A percentile compares a stretch with the other conserved stretches of the same genome.
Evolutionary conservation across 106 monocot genomes (phyloP).

Genomic region (Dendrobium catenatum): DNA sequence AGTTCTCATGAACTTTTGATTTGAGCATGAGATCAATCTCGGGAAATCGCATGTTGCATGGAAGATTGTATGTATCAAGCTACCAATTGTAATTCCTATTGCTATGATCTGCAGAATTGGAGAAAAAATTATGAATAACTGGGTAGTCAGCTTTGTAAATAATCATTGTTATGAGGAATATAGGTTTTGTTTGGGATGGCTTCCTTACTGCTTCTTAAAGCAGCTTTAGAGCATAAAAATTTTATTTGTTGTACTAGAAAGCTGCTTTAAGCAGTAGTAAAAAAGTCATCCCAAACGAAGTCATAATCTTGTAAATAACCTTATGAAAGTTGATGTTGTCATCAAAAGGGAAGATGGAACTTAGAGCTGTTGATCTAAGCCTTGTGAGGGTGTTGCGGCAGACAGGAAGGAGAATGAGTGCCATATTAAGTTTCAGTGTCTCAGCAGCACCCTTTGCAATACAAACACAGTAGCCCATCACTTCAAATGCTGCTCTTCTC

Average conservation of each 20-base stretch:
- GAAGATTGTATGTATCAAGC: constrained; percentile 42
- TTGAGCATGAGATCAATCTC: constrained; percentile 50
- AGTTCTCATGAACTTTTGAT: constrained; percentile 41
- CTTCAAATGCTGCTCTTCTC: constrained; percentile 51
- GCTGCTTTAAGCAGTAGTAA: too few relatives aligned
- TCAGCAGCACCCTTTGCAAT: constrained; percentile 94
- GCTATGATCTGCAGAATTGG: constrained; percentile 33
- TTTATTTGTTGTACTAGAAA: too few relatives aligned
- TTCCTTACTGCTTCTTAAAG: too few relatives aligned
- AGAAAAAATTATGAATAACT: not conserved
- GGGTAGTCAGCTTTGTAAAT: not conserved
- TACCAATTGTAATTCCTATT: constrained; percentile 46
- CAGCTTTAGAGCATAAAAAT: too few relatives aligned
- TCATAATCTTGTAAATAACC: constrained; percentile 17
- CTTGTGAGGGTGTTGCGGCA: constrained; percentile 79
- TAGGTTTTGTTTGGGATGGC: too few relatives aligned
- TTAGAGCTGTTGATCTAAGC: constrained; percentile 72
- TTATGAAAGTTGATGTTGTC: constrained; percentile 98
- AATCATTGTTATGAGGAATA: not conserved
- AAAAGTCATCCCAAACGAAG: too few relatives aligned
- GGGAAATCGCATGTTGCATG: constrained; percentile 85
- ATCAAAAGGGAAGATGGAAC: constrained; percentile 72
- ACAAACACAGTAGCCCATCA: constrained; percentile 94
- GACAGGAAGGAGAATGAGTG: constrained; percentile 80
- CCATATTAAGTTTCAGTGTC: constrained; percentile 94